Evolutionary conservation across 2,329 filamentous ascomycete genomes (phyloP).

Genomic region (Amesomyces nigricolor): DNA sequence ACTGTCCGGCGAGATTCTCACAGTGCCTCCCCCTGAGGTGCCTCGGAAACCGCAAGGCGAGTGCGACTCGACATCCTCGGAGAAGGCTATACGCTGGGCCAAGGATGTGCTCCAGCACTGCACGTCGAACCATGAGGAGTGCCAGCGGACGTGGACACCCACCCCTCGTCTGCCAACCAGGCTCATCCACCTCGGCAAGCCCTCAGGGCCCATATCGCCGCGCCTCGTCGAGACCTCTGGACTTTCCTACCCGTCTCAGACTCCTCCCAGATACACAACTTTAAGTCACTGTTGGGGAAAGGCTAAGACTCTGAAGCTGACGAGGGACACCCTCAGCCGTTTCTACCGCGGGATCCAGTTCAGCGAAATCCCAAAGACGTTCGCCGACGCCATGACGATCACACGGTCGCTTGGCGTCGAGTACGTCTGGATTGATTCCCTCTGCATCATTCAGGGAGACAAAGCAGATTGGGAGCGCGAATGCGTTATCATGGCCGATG

Average conservation of each 20-base stretch:
- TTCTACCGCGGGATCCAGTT: not conserved
- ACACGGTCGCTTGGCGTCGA: not conserved
- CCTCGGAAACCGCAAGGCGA: no score
- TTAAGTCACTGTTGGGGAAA: not conserved
- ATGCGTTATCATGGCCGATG: not conserved
- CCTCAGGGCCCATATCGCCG: not conserved
- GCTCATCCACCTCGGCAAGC: not conserved
- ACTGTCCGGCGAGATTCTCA: no score
- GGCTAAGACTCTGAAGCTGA: not conserved
- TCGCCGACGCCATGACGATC: not conserved
- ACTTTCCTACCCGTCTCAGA: not conserved
- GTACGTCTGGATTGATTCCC: not conserved
- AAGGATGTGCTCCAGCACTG: no score
- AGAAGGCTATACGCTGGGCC: no score
- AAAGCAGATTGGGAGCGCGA: not conserved
- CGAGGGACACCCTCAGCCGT: not conserved
- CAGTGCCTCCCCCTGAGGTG: no score
- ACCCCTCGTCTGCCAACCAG: not conserved
- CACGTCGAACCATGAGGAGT: not conserved
- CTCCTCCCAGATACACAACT: not conserved
- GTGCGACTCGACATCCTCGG: no score
- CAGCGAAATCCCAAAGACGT: not conserved
- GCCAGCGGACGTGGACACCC: not conserved
- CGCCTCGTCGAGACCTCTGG: not conserved
- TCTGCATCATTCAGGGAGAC: not conserved